phyloP scores from a whole-genome alignment of 768 basidiomycete species.

The Lentinula boryana region DNA sequence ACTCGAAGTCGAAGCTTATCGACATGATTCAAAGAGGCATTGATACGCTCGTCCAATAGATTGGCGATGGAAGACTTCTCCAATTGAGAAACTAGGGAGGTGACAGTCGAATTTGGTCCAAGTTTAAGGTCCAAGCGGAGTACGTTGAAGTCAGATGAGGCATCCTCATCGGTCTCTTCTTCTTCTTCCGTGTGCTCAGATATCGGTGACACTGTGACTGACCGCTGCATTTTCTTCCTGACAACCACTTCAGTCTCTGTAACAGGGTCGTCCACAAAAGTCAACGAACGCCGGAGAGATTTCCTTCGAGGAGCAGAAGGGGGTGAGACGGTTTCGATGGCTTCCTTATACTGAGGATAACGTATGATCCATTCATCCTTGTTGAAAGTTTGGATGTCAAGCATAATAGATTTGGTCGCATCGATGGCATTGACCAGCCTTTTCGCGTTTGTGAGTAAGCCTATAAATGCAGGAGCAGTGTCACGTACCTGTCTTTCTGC shows the following conservation, averaged over 20 bases:
- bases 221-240: constrained; percentile 44
- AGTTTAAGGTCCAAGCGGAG: constrained; percentile 92
- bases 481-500: constrained; percentile 65
- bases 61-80: constrained; percentile 92
- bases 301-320: constrained; percentile 30
- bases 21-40: constrained; percentile 68
- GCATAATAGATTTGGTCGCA: constrained; percentile 60
- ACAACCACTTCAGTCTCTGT: constrained; percentile 60
- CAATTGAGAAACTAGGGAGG: constrained; percentile 81
- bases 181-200: constrained; percentile 38
- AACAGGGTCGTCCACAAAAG: constrained; percentile 80
- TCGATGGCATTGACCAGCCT: constrained; percentile 79
- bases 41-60: constrained; percentile 82
- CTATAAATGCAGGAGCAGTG: not conserved
- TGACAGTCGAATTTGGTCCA: constrained; percentile 61
- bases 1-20: constrained; percentile 82
- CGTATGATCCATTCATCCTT: constrained; percentile 82
- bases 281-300: constrained; percentile 58
- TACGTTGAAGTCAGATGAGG: constrained; percentile 71
- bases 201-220: constrained; percentile 53
- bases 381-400: constrained; percentile 74
- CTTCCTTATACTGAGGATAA: constrained; percentile 72
- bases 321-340: constrained; percentile 23
- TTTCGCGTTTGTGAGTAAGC: not conserved
- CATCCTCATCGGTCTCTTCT: constrained; percentile 26